Conservation (phyloP, 805 yeast species). For the Vanderwaltozyma polyspora region DNA sequence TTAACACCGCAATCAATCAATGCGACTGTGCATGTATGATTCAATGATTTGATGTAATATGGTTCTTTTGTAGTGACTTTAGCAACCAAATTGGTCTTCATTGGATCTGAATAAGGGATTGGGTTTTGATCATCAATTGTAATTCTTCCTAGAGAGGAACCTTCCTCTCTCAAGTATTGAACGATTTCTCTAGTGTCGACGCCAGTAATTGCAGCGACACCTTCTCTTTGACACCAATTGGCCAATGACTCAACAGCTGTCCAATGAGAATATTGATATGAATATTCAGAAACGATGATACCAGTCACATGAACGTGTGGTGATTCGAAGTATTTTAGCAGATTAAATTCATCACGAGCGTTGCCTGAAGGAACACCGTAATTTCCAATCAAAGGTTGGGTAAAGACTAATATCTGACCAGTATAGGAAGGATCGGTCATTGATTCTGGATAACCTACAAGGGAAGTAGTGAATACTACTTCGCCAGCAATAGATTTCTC, state of each 20-base stretch:
- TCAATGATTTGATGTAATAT: conserved; percentile 67
- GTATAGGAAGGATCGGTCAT: conserved; percentile 98
- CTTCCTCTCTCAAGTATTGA: conserved; percentile 86
- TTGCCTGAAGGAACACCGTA: conserved; percentile 92
- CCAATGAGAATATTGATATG: conserved; percentile 97
- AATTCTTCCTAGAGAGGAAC: conserved; percentile 85
- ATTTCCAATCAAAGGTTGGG: conserved; percentile 95
- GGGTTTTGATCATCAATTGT: conserved; percentile 46
- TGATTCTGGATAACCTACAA: conserved; percentile 97
- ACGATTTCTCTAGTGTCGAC: conserved; percentile 96
- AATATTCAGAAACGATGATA: conserved; percentile 91
- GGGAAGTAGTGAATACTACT: conserved; percentile 94
- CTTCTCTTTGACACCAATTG: conserved; percentile 94
- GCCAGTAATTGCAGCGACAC: conserved; percentile 92
- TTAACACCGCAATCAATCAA: conserved; percentile 97
- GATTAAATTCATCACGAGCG: conserved; percentile 70
- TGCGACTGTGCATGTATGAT: conserved; percentile 55
- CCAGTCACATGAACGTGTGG: conserved; percentile 91
- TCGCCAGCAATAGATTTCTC: conserved; percentile 88
- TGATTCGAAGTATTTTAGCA: conserved; percentile 84
- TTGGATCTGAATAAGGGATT: conserved; percentile 65
- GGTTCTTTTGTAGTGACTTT: conserved; percentile 94
- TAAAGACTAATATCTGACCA: conserved; percentile 93
- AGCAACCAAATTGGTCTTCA: conserved; percentile 77
- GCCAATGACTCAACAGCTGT: conserved; percentile 94